Evolutionary conservation across 805 yeast species (phyloP).

Genomic region (Candida insectalens): DNA sequence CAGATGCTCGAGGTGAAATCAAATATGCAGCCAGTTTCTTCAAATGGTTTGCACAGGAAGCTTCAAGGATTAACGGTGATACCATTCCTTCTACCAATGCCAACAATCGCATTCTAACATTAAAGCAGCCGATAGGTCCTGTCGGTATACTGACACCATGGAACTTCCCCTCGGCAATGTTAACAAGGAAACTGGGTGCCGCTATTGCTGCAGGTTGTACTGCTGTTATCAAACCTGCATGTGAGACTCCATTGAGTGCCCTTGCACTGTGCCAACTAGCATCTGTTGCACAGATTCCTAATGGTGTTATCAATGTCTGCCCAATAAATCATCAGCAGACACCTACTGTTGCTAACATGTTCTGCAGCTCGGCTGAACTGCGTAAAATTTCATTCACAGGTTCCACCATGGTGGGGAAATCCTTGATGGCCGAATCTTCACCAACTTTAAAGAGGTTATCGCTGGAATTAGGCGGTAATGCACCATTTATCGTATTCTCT

Average conservation of each 20-base stretch:
- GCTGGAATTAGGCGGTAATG: constrained; percentile 74
- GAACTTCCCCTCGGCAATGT: constrained; percentile 81
- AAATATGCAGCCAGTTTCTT: constrained; percentile 63
- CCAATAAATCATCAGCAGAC: constrained; percentile 33
- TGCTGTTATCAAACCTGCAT: constrained; percentile 66
- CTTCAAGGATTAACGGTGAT: constrained; percentile 62
- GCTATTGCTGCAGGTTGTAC: constrained; percentile 82
- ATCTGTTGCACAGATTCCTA: constrained; percentile 59
- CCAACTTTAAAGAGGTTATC: constrained; percentile 59
- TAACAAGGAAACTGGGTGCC: constrained; percentile 64
- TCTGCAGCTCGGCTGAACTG: constrained; percentile 45
- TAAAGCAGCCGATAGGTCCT: constrained; percentile 70
- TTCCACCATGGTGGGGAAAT: constrained; percentile 62
- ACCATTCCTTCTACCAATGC: constrained; percentile 44
- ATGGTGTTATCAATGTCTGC: constrained; percentile 58
- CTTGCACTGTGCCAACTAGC: constrained; percentile 56
- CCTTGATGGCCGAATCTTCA: constrained; percentile 50
- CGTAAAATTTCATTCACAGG: constrained; percentile 72
- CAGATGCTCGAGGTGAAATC: constrained; percentile 66
- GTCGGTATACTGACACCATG: constrained; percentile 76
- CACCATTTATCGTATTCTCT: constrained; percentile 65
- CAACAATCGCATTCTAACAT: constrained; percentile 39
- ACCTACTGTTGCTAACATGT: constrained; percentile 41
- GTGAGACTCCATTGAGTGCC: constrained; percentile 67
- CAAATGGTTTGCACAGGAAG: constrained; percentile 83